Conservation (phyloP, 768 basidiomycete species). For the Chiua virens region DNA sequence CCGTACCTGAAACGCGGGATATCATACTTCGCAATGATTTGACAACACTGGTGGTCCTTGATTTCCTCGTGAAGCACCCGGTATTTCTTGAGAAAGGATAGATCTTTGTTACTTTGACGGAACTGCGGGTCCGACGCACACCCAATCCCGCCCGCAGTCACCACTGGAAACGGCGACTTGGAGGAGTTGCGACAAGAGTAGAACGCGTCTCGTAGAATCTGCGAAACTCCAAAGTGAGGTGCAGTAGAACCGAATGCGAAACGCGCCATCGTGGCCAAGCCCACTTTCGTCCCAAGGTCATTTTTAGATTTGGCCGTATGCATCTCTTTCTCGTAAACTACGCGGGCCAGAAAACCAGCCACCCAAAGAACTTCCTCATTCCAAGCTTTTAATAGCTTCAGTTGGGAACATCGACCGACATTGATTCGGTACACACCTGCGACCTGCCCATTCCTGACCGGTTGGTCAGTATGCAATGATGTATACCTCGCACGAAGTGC, state of each 20-base stretch:
- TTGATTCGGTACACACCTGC: slow-evolving; percentile 45
- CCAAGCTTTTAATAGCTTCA: slow-evolving; percentile 55
- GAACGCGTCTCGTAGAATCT: slow-evolving; percentile 13
- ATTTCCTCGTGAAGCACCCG: slow-evolving; percentile 2
- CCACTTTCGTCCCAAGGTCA: slow-evolving; percentile 19
- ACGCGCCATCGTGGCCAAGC: slow-evolving; percentile 76
- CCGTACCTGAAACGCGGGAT: slow-evolving; percentile 1
- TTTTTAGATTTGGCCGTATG: neutral
- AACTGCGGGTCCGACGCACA: neutral
- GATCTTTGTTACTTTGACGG: slow-evolving; percentile 1
- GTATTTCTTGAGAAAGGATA: slow-evolving; percentile 8
- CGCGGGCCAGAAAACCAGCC: slow-evolving; percentile 77
- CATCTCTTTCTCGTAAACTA: slow-evolving; percentile 84
- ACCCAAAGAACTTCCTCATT: slow-evolving; percentile 85
- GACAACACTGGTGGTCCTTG: neutral
- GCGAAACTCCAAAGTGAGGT: slow-evolving; percentile 30
- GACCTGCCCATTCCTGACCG: slow-evolving; percentile 75
- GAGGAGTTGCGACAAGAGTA: slow-evolving; percentile 2
- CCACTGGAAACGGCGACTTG: slow-evolving; percentile 13
- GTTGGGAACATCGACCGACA: too few species aligned
- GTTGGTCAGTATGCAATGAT: neutral
- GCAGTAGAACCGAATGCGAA: slow-evolving; percentile 56
- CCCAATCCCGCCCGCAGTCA: slow-evolving; percentile 8
- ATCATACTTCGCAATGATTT: slow-evolving; percentile 6
- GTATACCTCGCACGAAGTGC: slow-evolving; percentile 18